phyloP scores from a whole-genome alignment of 148 eudicot genomes.

The Drosera capensis region DNA sequence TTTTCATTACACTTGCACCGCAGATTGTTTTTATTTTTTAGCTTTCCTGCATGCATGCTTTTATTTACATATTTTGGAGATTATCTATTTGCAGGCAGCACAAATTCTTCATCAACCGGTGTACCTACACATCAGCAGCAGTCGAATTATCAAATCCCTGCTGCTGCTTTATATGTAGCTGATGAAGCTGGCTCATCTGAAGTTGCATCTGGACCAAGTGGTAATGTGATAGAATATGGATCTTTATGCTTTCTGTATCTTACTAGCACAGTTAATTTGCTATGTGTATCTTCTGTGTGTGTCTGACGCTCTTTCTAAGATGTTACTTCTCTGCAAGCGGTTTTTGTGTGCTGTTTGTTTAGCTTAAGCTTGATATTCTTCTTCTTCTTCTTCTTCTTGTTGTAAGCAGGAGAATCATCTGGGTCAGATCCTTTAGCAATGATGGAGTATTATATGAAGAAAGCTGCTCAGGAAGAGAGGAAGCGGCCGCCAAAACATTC shows the following conservation, averaged over 20 bases:
- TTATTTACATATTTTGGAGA: not conserved
- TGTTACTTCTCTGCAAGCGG: too few species aligned
- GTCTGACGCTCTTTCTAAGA: too few species aligned
- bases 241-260: too few species aligned
- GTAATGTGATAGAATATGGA: too few species aligned
- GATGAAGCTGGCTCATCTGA: conserved; percentile 24
- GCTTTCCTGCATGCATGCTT: too few species aligned
- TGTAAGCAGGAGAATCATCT: conserved; percentile 28
- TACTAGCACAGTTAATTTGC: too few species aligned
- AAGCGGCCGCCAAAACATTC: conserved; percentile 39
- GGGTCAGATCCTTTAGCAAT: conserved; percentile 51
- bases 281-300: too few species aligned
- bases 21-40: too few species aligned
- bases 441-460: conserved; percentile 61
- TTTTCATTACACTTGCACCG: too few species aligned
- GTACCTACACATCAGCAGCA: not conserved
- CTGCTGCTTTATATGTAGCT: conserved; percentile 34
- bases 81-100: not conserved
- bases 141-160: conserved; percentile 4
- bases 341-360: too few species aligned
- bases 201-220: conserved; percentile 16
- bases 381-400: too few species aligned
- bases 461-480: conserved; percentile 59
- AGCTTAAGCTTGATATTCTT: too few species aligned
- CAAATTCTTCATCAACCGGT: not conserved